These are phyloP conservation scores for Yamadazyma phyllophila DNA, from an alignment of 805 yeast species.

Conservation along the genomic window DNA sequence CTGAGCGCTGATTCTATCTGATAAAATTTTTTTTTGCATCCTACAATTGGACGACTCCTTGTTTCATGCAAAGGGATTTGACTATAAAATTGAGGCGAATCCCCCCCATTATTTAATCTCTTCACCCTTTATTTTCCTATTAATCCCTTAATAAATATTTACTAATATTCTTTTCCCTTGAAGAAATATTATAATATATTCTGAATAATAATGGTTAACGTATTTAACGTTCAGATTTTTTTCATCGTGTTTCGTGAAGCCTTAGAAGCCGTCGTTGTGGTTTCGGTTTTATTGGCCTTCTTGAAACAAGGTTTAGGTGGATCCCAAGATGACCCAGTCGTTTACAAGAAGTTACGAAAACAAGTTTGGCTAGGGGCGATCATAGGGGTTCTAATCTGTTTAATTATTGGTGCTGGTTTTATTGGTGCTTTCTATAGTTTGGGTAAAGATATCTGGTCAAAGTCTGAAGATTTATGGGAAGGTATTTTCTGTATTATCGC, in stretches of 20 bases:
- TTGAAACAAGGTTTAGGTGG: constrained; percentile 82
- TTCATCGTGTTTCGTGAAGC: constrained; percentile 93
- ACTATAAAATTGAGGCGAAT: constrained; percentile 1
- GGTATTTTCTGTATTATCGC: constrained; percentile 93
- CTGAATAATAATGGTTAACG: constrained; percentile 27
- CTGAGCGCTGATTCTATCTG: constrained; percentile 4
- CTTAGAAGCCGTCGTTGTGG: constrained; percentile 86
- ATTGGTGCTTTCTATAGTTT: constrained; percentile 89
- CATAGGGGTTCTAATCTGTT: constrained; percentile 73
- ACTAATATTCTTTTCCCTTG: constrained; percentile 1
- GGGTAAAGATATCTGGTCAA: constrained; percentile 79
- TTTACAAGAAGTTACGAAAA: constrained; percentile 60
- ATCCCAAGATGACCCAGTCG: constrained; percentile 41
- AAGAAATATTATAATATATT: background rate
- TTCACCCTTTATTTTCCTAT: constrained; percentile 10
- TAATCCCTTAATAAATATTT: constrained; percentile 6
- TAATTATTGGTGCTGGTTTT: constrained; percentile 86
- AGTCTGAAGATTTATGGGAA: constrained; percentile 94
- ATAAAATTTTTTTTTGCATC: constrained; percentile 7
- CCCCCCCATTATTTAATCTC: background rate
- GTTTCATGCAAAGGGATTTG: background rate
- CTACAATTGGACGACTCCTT: constrained; percentile 2
- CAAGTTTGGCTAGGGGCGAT: constrained; percentile 89
- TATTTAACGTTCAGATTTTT: constrained; percentile 73
- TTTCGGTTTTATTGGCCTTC: constrained; percentile 89